A percentile compares a stretch with the other conserved stretches of the same genome.
Conservation (phyloP, 1,284 basidiomycete species). For the Heterobasidion irregulare region DNA sequence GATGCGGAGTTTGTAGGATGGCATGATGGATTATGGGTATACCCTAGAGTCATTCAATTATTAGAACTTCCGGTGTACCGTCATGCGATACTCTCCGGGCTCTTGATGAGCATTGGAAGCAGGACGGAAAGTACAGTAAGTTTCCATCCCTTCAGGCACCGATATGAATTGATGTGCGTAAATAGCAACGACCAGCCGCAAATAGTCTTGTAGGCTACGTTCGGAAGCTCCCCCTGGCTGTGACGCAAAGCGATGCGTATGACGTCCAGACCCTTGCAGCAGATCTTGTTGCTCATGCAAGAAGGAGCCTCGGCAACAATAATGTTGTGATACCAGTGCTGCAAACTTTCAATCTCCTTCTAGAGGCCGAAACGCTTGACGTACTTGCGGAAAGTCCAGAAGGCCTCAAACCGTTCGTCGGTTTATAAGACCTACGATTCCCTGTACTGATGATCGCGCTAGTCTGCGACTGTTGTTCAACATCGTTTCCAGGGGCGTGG, state of each 20-base stretch:
- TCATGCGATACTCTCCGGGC: slow-evolving; percentile 55
- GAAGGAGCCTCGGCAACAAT: slow-evolving; percentile 53
- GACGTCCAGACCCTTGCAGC: slow-evolving; percentile 38
- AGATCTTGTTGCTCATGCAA: slow-evolving; percentile 48
- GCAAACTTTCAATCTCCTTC: slow-evolving; percentile 64
- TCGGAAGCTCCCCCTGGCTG: slow-evolving; percentile 36
- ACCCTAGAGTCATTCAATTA: slow-evolving; percentile 63
- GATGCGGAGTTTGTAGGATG: slow-evolving; percentile 30
- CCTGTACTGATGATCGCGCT: slow-evolving; percentile 7
- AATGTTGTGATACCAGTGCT: slow-evolving; percentile 69
- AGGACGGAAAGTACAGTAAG: slow-evolving; percentile 77
- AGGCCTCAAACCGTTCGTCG: slow-evolving; percentile 43
- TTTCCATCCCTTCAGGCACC: slow-evolving; percentile 5
- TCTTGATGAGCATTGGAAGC: slow-evolving; percentile 73
- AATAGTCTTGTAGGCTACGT: slow-evolving; percentile 53
- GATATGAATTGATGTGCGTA: slow-evolving; percentile 6
- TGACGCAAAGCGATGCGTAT: slow-evolving; percentile 24
- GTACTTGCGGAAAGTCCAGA: slow-evolving; percentile 32
- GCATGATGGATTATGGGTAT: slow-evolving; percentile 66
- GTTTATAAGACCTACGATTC: slow-evolving; percentile 9
- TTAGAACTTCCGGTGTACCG: slow-evolving; percentile 58
- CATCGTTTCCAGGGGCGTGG: slow-evolving; percentile 50
- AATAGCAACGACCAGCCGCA: slow-evolving; percentile 62
- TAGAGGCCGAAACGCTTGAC: slow-evolving; percentile 55
- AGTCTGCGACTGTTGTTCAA: slow-evolving; percentile 37